A percentile compares a stretch with the other conserved stretches of the same genome.
Evolutionary conservation across 2,329 filamentous ascomycete species (phyloP).

Genomic region (Pseudogymnoascus sp.): DNA sequence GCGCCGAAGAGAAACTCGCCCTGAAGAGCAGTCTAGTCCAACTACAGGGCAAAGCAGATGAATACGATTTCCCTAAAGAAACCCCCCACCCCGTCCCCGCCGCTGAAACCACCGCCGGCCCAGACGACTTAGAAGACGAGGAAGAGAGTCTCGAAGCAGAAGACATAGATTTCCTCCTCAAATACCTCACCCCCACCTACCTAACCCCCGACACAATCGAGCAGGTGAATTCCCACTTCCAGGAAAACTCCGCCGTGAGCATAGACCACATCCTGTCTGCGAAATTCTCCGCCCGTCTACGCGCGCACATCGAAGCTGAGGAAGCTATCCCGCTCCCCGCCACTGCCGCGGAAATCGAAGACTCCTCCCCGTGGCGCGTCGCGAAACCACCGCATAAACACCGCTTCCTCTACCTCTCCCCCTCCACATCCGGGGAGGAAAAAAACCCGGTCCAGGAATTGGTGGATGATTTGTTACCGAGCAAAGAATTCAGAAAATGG

Average conservation of each 20-base stretch:
- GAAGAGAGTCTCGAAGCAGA: slow-evolving; percentile 55
- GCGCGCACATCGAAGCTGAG: slow-evolving; percentile 58
- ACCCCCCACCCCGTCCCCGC: slow-evolving; percentile 38
- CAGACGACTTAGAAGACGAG: slow-evolving; percentile 13
- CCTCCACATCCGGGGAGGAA: slow-evolving; percentile 25
- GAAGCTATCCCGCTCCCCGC: slow-evolving; percentile 42
- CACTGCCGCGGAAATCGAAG: slow-evolving; percentile 47
- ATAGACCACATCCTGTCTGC: slow-evolving; percentile 69
- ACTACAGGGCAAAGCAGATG: slow-evolving; percentile 81
- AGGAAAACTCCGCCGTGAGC: slow-evolving; percentile 74
- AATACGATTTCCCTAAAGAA: slow-evolving; percentile 72
- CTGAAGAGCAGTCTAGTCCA: slow-evolving; percentile 88
- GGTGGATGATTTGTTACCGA: slow-evolving; percentile 74
- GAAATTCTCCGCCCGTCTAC: slow-evolving; percentile 67
- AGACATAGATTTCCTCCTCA: slow-evolving; percentile 82
- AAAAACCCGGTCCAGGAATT: slow-evolving; percentile 64
- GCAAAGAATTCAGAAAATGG: slow-evolving; percentile 81
- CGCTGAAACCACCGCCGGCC: slow-evolving; percentile 13
- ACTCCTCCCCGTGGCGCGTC: slow-evolving; percentile 56
- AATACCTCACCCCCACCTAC: slow-evolving; percentile 84
- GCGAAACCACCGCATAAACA: slow-evolving; percentile 92
- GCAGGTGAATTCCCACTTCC: slow-evolving; percentile 69
- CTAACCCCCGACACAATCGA: slow-evolving; percentile 86
- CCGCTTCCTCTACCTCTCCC: slow-evolving; percentile 68
- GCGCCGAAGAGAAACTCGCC: slow-evolving; percentile 78